phyloP scores from a whole-genome alignment of 176 grass and related monocot species.

The Juncus effusus region DNA sequence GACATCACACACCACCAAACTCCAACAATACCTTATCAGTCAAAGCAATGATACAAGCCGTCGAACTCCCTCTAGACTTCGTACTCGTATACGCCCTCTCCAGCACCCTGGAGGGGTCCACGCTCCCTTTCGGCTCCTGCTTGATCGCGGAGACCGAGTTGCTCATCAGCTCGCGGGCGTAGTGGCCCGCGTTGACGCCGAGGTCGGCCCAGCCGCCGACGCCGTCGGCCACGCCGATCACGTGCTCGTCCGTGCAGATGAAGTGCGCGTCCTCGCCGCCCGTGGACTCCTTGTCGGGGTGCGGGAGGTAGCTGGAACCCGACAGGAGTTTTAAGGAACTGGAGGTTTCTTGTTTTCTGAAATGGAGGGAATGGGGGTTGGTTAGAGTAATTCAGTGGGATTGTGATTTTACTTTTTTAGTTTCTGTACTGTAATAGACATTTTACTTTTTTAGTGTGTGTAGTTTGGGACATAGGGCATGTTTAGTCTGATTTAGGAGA shows the following conservation, averaged over 20 bases:
- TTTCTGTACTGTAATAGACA: no score
- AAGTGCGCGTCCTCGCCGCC: conserved; percentile 98
- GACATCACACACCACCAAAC: background rate
- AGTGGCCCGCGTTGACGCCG: conserved; percentile 79
- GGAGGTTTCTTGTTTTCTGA: conserved; percentile 47
- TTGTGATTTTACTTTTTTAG: background rate
- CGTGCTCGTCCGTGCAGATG: conserved; percentile 65
- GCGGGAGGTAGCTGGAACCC: conserved; percentile 89
- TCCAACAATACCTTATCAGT: conserved; percentile 51
- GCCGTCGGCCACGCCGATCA: conserved; percentile 91
- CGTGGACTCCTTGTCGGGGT: conserved; percentile 92
- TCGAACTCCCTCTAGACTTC: conserved; percentile 87
- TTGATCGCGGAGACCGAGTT: conserved; percentile 67
- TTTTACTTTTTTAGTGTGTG: no score
- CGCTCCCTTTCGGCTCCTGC: conserved; percentile 61
- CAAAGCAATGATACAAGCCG: conserved; percentile 93
- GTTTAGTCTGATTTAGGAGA: no score
- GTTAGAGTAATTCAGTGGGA: background rate
- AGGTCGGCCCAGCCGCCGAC: conserved; percentile 95
- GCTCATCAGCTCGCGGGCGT: conserved; percentile 86
- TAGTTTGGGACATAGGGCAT: no score
- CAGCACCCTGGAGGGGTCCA: conserved; percentile 87
- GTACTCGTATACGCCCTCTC: conserved; percentile 84
- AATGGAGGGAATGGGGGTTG: background rate
- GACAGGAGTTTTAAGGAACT: conserved; percentile 63